Evolutionary conservation across 1,139 yeast species (phyloP).

Genomic region (Suhomyces panamericanus): DNA sequence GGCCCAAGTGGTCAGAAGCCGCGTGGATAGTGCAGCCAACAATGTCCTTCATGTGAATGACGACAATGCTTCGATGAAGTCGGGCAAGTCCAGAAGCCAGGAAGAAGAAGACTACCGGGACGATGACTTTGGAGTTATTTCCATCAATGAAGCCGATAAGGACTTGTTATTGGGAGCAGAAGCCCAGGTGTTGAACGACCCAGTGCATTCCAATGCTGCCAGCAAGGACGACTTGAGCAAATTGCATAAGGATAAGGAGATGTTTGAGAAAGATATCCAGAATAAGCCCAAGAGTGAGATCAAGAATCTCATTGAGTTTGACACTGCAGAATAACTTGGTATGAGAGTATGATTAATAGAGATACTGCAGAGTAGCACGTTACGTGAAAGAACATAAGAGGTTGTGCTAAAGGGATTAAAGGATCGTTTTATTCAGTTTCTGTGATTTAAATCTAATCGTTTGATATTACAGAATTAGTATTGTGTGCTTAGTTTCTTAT

Average conservation of each 20-base stretch:
- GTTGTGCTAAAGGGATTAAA: too few species aligned
- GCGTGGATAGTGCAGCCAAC: slow-evolving; percentile 71
- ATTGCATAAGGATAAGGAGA: slow-evolving; percentile 17
- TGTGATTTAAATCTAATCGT: too few species aligned
- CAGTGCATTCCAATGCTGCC: slow-evolving; percentile 5
- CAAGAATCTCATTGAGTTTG: slow-evolving; percentile 10
- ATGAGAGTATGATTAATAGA: too few species aligned
- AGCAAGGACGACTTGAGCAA: slow-evolving; percentile 33
- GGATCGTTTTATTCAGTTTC: too few species aligned
- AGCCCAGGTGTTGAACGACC: slow-evolving; percentile 37
- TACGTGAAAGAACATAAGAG: too few species aligned
- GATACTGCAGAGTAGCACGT: too few species aligned
- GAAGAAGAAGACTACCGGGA: slow-evolving; percentile 50
- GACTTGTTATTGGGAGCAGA: slow-evolving; percentile 51
- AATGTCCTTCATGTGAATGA: slow-evolving; percentile 14
- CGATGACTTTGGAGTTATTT: slow-evolving; percentile 49
- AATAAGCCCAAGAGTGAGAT: neutral
- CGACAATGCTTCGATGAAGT: slow-evolving; percentile 30
- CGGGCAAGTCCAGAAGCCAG: slow-evolving; percentile 26
- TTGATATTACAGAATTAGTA: too few species aligned
- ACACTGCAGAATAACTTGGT: neutral
- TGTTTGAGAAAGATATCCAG: neutral
- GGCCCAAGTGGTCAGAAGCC: slow-evolving; percentile 80
- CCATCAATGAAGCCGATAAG: slow-evolving; percentile 49
- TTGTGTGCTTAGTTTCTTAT: neutral